Evolutionary conservation across 805 yeast genomes (phyloP).

Genomic region (Yarrowia sp.): DNA sequence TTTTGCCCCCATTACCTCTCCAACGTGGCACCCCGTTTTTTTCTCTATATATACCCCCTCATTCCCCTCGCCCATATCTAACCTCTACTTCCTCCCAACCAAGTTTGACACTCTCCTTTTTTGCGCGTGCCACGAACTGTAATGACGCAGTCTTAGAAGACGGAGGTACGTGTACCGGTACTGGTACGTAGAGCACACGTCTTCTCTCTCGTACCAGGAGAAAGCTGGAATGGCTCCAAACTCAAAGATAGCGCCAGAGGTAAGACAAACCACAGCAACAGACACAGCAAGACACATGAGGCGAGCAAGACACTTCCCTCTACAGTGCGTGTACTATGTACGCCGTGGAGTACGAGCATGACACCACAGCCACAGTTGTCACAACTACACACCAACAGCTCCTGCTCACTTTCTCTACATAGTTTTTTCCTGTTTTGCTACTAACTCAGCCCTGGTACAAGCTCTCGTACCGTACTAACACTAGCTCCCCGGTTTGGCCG

Average conservation of each 20-base stretch:
- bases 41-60: constrained; percentile 14
- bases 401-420: too few relatives aligned
- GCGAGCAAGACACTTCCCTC: too few relatives aligned
- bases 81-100: not conserved
- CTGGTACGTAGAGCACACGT: too few relatives aligned
- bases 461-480: too few relatives aligned
- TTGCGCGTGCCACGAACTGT: constrained; percentile 4
- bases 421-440: too few relatives aligned
- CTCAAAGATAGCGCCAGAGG: not conserved
- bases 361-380: too few relatives aligned
- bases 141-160: not conserved
- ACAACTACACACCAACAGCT: too few relatives aligned
- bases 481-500: too few relatives aligned
- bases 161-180: too few relatives aligned
- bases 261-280: not conserved
- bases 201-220: too few relatives aligned
- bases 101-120: not conserved
- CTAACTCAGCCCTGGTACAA: too few relatives aligned
- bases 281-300: not conserved
- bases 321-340: not conserved
- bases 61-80: constrained; percentile 18
- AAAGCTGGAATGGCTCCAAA: not conserved
- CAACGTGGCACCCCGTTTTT: not conserved
- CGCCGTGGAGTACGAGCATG: too few relatives aligned
- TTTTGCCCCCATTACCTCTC: not conserved